These are phyloP conservation scores for Polytrichum commune DNA, from an alignment of 225 moss, liverwort and hornwort species.

Conservation along the genomic window DNA sequence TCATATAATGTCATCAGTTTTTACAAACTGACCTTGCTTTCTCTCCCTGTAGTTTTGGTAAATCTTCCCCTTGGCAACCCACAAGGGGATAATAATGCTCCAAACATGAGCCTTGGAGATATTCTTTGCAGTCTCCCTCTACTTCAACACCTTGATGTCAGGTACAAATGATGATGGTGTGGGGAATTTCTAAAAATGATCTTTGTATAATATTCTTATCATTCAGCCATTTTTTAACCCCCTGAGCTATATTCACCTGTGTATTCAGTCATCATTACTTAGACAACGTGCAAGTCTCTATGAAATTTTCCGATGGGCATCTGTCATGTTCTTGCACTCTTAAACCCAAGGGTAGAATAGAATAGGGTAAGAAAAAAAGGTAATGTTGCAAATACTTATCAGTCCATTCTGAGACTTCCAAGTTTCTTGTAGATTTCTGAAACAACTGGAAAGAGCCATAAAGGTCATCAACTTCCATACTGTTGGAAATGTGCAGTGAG, in stretches of 20 bases:
- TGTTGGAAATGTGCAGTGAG: constrained; percentile 57
- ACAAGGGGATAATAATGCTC: constrained; percentile 43
- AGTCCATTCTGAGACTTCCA: not conserved
- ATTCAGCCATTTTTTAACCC: too few relatives aligned
- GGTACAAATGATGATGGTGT: constrained; percentile 27
- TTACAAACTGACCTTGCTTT: not conserved
- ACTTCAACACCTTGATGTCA: constrained; percentile 68
- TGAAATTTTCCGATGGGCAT: too few relatives aligned
- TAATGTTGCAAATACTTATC: not conserved
- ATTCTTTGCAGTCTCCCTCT: constrained; percentile 47
- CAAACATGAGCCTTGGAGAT: constrained; percentile 54
- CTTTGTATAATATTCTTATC: too few relatives aligned
- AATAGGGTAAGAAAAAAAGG: not conserved
- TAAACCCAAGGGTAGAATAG: not conserved
- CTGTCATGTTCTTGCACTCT: too few relatives aligned
- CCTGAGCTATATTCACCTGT: too few relatives aligned
- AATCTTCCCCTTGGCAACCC: constrained; percentile 58
- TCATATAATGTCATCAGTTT: not conserved
- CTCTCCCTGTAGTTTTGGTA: constrained; percentile 46
- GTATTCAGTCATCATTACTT: too few relatives aligned
- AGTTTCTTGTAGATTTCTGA: not conserved
- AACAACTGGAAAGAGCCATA: not conserved
- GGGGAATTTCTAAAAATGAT: not conserved
- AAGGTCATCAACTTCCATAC: constrained; percentile 5
- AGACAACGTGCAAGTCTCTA: too few relatives aligned